Evolutionary conservation across 768 basidiomycete species (phyloP).

Genomic region (Russula olivacea): DNA sequence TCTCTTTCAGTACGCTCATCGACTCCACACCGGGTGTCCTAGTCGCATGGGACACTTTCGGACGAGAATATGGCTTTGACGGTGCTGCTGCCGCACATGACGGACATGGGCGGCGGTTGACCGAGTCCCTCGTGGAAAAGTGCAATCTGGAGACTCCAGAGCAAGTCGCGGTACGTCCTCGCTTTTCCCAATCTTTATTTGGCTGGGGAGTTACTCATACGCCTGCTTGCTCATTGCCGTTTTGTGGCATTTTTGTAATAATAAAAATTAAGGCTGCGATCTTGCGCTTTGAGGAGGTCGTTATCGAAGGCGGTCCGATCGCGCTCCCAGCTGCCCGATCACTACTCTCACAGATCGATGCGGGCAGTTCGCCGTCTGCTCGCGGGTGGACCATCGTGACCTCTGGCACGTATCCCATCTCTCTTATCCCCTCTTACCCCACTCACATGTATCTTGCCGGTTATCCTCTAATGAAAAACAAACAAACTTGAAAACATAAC

Average conservation of each 20-base stretch:
- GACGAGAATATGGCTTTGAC: constrained; percentile 50
- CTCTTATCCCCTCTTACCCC: constrained; percentile 28
- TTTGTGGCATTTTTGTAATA: neutral
- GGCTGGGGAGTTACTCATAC: neutral
- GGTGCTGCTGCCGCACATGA: constrained; percentile 45
- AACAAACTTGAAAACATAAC: too few species aligned
- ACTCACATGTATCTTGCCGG: neutral
- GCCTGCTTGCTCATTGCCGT: neutral
- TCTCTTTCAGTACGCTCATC: constrained; percentile 51
- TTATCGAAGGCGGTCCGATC: constrained; percentile 56
- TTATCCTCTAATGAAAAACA: neutral
- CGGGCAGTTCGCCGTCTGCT: constrained; percentile 25
- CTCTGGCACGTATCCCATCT: constrained; percentile 60
- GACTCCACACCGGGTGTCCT: constrained; percentile 84
- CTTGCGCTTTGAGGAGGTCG: constrained; percentile 71
- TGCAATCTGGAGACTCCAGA: constrained; percentile 56
- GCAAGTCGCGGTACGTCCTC: constrained; percentile 46
- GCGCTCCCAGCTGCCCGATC: constrained; percentile 60
- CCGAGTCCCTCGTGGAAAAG: constrained; percentile 67
- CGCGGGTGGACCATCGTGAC: constrained; percentile 81
- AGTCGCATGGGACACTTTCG: constrained; percentile 69
- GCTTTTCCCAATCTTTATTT: neutral
- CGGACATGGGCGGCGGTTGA: constrained; percentile 70
- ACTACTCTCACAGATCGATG: constrained; percentile 38
- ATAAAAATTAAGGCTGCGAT: constrained; percentile 46